Evolutionary conservation across 495 filamentous ascomycete genomes (phyloP).

Genomic region (Haplographium delicatum): DNA sequence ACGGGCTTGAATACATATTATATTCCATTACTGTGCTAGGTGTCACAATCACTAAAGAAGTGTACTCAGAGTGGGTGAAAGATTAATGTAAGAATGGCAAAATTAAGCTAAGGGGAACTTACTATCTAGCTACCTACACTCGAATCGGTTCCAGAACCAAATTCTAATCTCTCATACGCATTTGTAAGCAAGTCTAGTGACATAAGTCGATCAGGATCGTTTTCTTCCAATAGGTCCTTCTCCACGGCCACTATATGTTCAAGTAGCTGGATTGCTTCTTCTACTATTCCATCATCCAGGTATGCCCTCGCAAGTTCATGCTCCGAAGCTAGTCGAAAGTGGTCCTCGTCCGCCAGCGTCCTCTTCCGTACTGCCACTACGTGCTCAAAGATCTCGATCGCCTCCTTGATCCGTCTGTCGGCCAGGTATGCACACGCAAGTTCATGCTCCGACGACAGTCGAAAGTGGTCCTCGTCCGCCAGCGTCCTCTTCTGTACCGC

Average conservation of each 20-base stretch:
- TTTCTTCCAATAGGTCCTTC: conserved; percentile 13
- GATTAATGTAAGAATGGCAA: too few species aligned
- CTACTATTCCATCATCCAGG: conserved; percentile 8
- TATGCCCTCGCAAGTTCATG: conserved; percentile 11
- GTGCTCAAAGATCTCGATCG: conserved; percentile 11
- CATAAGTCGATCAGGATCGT: conserved; percentile 17
- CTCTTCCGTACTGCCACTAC: conserved; percentile 8
- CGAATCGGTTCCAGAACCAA: conserved; percentile 1
- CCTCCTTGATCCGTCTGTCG: conserved; percentile 9
- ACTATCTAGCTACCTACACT: background rate
- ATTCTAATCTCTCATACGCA: conserved; percentile 2
- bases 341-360: conserved; percentile 15
- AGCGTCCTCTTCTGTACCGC: conserved; percentile 16
- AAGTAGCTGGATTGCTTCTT: conserved; percentile 17
- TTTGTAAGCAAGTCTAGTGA: conserved; percentile 2
- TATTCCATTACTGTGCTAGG: background rate
- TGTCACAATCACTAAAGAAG: too few species aligned
- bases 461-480: conserved; percentile 4
- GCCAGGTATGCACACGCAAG: conserved; percentile 4
- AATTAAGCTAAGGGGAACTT: background rate
- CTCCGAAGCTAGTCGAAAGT: conserved; percentile 1
- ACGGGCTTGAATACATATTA: conserved; percentile 5
- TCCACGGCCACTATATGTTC: conserved; percentile 13
- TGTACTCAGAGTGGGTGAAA: too few species aligned
- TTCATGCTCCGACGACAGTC: conserved; percentile 8